Evolutionary conservation across 73 alveolate genomes (phyloP).

Genomic region (Paramecium bursaria): DNA sequence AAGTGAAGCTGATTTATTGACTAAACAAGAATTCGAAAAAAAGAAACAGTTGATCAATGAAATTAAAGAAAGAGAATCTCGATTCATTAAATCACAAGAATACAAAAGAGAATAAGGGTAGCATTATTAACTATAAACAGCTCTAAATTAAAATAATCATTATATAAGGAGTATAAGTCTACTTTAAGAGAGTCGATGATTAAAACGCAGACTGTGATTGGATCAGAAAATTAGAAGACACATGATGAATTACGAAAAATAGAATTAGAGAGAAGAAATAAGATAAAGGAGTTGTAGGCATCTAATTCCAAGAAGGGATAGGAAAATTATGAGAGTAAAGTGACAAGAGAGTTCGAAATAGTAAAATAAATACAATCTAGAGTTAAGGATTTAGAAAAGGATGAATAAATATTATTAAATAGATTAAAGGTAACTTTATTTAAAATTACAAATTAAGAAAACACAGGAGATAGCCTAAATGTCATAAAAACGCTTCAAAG

Average conservation of each 20-base stretch:
- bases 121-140: neutral
- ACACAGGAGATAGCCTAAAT: no score
- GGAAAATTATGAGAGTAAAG: neutral
- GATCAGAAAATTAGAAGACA: neutral
- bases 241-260: neutral
- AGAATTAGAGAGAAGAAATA: neutral
- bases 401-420: neutral
- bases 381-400: neutral
- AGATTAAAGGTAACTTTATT: no score
- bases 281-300: neutral
- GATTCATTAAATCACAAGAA: neutral
- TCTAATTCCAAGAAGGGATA: neutral
- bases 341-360: neutral
- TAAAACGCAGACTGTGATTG: neutral
- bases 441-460: no score
- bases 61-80: neutral
- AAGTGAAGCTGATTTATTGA: constrained; percentile 10
- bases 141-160: neutral
- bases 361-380: no score
- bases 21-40: neutral
- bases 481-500: no score
- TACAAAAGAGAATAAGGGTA: neutral
- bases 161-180: neutral
- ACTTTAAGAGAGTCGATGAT: neutral
- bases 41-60: constrained; percentile 11